A percentile compares a stretch with the other conserved stretches of the same genome.
Evolutionary conservation across 2,329 filamentous ascomycete species (phyloP).

Genomic region (Alternaria sp.): DNA sequence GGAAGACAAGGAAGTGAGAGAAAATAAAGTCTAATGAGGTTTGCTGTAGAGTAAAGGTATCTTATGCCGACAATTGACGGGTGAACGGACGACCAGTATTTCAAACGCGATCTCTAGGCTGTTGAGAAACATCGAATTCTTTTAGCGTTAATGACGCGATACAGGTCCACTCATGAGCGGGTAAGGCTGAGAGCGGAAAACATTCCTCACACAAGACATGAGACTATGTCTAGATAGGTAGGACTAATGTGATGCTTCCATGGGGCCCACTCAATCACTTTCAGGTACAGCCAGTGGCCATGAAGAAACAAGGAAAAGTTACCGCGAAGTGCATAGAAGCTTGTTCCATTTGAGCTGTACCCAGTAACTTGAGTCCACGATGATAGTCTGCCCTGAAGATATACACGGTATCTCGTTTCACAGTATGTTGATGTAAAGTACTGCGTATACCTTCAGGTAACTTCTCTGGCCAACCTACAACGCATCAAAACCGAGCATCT

Average conservation of each 20-base stretch:
- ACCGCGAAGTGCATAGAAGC: not conserved
- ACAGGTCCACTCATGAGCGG: slow-evolving; percentile 13
- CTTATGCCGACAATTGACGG: slow-evolving; percentile 13
- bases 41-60: slow-evolving; percentile 8
- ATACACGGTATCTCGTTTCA: not conserved
- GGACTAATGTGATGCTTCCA: not conserved
- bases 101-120: slow-evolving; percentile 12
- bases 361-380: not conserved
- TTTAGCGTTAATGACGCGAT: slow-evolving; percentile 43
- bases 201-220: not conserved
- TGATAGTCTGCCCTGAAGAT: not conserved
- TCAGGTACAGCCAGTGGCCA: not conserved
- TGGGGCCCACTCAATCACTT: not conserved
- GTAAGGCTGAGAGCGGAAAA: slow-evolving; percentile 20
- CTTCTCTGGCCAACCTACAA: not conserved
- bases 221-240: not conserved
- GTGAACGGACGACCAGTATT: slow-evolving; percentile 21
- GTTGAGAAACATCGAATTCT: slow-evolving; percentile 27
- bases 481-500: not conserved
- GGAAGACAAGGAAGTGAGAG: not conserved
- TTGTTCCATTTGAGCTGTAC: not conserved
- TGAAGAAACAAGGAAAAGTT: not conserved
- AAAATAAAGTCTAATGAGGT: not conserved
- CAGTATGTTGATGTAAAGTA: not conserved
- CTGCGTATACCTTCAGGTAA: not conserved